These are phyloP conservation scores for Astrocystis sublimbata DNA, from an alignment of 495 filamentous ascomycete species.

Conservation along the genomic window DNA sequence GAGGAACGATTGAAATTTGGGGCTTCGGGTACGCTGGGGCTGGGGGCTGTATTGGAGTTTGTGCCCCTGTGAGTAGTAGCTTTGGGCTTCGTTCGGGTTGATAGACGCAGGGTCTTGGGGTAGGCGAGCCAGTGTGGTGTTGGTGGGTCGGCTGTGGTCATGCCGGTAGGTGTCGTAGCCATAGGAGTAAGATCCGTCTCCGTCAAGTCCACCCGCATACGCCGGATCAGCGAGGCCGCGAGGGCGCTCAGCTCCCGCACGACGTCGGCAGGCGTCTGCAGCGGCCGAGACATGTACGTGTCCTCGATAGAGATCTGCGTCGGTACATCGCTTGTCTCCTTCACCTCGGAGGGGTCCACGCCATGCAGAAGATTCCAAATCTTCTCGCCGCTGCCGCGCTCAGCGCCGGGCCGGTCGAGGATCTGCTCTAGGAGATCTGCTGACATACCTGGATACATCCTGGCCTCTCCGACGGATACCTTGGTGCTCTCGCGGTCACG, in stretches of 20 bases:
- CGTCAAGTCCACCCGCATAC: conserved; percentile 77
- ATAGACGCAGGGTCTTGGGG: conserved; percentile 69
- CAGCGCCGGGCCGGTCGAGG: conserved; percentile 66
- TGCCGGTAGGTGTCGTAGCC: too few species aligned
- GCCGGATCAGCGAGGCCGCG: conserved; percentile 66
- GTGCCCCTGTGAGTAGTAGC: conserved; percentile 31
- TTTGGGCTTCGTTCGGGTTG: conserved; percentile 67
- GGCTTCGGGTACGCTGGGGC: conserved; percentile 22
- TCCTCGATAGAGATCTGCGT: conserved; percentile 95
- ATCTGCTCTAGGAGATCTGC: conserved; percentile 61
- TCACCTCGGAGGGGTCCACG: conserved; percentile 65
- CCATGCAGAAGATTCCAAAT: conserved; percentile 64
- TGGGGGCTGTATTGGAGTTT: background rate
- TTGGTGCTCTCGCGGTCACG: conserved; percentile 48
- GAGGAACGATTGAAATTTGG: conserved; percentile 61
- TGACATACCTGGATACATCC: conserved; percentile 59
- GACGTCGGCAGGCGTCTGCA: conserved; percentile 62
- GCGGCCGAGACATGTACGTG: conserved; percentile 62
- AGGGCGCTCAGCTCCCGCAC: conserved; percentile 62
- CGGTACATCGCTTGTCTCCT: conserved; percentile 69
- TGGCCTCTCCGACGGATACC: conserved; percentile 67
- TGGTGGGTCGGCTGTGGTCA: background rate
- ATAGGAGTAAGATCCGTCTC: conserved; percentile 32
- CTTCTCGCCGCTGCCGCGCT: conserved; percentile 66
- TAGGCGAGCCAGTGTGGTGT: conserved; percentile 40